These are phyloP conservation scores for Closterium sp. DNA, from an alignment of 139 green algal genomes.

Conservation along the genomic window DNA sequence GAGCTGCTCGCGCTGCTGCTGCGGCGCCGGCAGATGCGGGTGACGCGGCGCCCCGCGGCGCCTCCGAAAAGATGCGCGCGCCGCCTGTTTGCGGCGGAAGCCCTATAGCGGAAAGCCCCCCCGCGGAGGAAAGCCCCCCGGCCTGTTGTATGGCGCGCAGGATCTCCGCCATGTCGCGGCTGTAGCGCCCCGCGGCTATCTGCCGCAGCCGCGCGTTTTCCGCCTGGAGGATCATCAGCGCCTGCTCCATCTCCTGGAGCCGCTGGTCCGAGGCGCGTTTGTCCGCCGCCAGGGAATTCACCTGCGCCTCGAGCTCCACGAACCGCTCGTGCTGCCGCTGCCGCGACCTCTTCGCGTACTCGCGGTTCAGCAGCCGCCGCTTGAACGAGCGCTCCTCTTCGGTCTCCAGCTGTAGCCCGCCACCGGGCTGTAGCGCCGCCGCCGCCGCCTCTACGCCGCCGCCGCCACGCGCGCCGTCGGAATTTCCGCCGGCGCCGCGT, in stretches of 20 bases:
- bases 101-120: neutral
- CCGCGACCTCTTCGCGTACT: neutral
- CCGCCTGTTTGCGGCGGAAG: no score
- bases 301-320: neutral
- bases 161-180: neutral
- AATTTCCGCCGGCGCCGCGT: neutral
- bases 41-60: no score
- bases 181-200: neutral
- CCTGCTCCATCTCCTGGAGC: neutral
- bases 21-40: no score
- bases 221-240: neutral
- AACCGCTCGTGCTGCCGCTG: neutral
- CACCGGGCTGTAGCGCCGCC: neutral
- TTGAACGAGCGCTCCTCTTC: neutral
- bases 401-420: neutral
- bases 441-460: neutral
- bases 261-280: neutral
- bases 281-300: neutral
- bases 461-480: neutral
- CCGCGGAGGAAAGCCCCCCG: neutral
- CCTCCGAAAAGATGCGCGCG: no score
- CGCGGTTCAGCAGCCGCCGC: neutral
- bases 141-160: neutral
- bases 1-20: neutral
- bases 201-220: neutral